Percentiles rank a stretch among this genome's conserved stretches.
Evolutionary conservation across 2,329 filamentous ascomycete species (phyloP).

Genomic region (Berkeleyomyces basicola): DNA sequence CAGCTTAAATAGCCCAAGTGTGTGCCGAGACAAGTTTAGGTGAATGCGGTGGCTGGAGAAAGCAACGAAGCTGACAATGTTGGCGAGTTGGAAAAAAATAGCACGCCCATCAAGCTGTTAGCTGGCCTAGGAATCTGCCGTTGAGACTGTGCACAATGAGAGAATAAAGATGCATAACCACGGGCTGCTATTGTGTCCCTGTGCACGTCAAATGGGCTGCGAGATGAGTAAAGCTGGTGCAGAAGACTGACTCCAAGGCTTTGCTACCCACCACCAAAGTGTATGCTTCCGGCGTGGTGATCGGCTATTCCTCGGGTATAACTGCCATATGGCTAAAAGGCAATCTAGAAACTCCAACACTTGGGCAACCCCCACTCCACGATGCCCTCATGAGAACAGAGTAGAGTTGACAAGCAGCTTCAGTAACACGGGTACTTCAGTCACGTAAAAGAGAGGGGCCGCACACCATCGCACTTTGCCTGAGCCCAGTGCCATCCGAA

Average conservation of each 20-base stretch:
- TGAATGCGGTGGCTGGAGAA: slow-evolving; percentile 1
- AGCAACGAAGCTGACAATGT: background rate
- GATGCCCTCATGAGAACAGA: background rate
- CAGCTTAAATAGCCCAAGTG: background rate
- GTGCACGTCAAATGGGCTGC: background rate
- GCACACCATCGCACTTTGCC: no score
- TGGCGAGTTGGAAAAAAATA: background rate
- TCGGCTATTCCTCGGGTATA: background rate
- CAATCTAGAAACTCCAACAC: background rate
- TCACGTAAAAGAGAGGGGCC: no score
- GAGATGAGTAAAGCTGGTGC: background rate
- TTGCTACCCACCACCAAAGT: background rate
- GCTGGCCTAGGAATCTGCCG: background rate
- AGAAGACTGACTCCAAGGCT: background rate
- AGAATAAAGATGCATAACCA: background rate
- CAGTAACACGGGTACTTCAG: background rate
- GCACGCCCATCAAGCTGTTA: background rate
- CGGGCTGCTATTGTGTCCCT: background rate
- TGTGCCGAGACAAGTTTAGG: background rate
- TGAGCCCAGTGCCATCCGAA: no score
- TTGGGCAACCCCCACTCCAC: background rate
- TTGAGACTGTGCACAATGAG: background rate
- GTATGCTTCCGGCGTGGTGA: background rate
- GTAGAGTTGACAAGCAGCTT: background rate
- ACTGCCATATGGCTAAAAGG: no score